Percentiles rank a stretch among this genome's conserved stretches.
phyloP scores from a whole-genome alignment of 495 filamentous ascomycete species.

The Penicillium salamii region DNA sequence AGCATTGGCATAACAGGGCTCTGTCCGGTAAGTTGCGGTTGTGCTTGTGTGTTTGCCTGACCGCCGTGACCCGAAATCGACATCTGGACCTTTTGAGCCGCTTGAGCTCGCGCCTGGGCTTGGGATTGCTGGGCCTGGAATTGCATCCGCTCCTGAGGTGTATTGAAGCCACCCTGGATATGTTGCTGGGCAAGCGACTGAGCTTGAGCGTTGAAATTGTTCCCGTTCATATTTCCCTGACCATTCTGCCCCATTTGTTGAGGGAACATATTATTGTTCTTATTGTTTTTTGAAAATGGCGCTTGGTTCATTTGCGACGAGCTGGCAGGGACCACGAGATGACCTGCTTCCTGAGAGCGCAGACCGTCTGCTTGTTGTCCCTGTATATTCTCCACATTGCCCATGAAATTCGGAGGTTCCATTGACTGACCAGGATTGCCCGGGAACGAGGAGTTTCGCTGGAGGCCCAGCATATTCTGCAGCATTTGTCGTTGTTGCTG shows the following conservation, averaged over 20 bases:
- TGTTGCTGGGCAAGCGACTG: conserved; percentile 32
- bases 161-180: conserved; percentile 33
- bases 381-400: conserved; percentile 53
- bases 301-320: conserved; percentile 47
- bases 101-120: conserved; percentile 41
- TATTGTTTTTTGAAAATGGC: conserved; percentile 23
- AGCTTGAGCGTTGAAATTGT: conserved; percentile 41
- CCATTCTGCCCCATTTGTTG: conserved; percentile 35
- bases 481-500: conserved; percentile 40
- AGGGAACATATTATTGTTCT: conserved; percentile 37
- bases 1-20: conserved; percentile 58
- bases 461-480: conserved; percentile 45
- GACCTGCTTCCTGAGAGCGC: conserved; percentile 62
- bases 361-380: conserved; percentile 62
- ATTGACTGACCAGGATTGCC: conserved; percentile 37
- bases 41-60: conserved; percentile 33
- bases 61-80: conserved; percentile 39
- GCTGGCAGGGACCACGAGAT: conserved; percentile 65
- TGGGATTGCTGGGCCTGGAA: conserved; percentile 36
- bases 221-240: conserved; percentile 38
- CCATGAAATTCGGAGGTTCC: conserved; percentile 48
- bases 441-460: conserved; percentile 37
- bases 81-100: conserved; percentile 49
- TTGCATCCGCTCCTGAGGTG: conserved; percentile 41
- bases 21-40: conserved; percentile 45